These are phyloP conservation scores for Boletellus sp. DNA, from an alignment of 768 basidiomycete species.

Conservation along the genomic window DNA sequence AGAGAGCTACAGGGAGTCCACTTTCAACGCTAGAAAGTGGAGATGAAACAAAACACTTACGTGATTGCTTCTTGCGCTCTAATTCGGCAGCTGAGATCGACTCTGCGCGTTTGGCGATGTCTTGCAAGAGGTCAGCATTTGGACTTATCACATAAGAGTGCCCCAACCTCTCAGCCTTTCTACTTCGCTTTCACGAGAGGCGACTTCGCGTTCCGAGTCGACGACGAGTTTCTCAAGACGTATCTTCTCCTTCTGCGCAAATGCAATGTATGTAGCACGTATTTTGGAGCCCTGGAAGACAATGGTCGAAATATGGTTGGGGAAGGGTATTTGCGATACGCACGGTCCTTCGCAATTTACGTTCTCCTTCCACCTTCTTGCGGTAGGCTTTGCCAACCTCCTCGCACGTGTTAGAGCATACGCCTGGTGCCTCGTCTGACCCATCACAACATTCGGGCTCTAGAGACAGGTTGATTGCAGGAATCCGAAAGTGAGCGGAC, in stretches of 20 bases:
- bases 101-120: slow-evolving; percentile 74
- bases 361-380: slow-evolving; percentile 65
- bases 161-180: slow-evolving; percentile 63
- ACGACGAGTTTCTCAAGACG: slow-evolving; percentile 66
- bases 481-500: background rate
- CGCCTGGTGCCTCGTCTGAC: slow-evolving; percentile 81
- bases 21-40: background rate
- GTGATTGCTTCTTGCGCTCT: slow-evolving; percentile 82
- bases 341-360: slow-evolving; percentile 78
- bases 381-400: slow-evolving; percentile 70
- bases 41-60: slow-evolving; percentile 42
- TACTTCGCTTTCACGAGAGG: slow-evolving; percentile 64
- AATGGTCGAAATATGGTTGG: background rate
- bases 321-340: slow-evolving; percentile 20
- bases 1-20: slow-evolving; percentile 60
- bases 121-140: slow-evolving; percentile 36
- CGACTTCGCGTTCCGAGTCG: slow-evolving; percentile 56
- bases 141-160: background rate
- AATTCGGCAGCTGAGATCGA: slow-evolving; percentile 74
- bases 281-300: slow-evolving; percentile 79
- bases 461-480: slow-evolving; percentile 29
- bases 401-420: slow-evolving; percentile 75
- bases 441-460: slow-evolving; percentile 95
- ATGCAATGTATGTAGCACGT: slow-evolving; percentile 80
- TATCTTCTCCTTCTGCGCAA: slow-evolving; percentile 85